Base-by-base conservation (phyloP, 2,329 filamentous ascomycete species). In the Cyphellophora attinorum region DNA sequence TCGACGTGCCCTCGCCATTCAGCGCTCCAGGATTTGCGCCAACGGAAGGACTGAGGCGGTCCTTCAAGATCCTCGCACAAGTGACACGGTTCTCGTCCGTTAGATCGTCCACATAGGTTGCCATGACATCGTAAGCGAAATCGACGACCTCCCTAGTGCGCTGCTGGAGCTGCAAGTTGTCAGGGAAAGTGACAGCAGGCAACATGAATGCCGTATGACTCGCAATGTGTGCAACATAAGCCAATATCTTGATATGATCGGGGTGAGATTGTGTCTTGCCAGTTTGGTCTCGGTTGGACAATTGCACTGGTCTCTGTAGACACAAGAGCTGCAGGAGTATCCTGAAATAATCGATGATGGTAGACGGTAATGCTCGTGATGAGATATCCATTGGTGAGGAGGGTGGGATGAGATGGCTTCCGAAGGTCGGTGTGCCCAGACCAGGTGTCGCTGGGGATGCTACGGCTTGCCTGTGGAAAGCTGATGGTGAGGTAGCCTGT, bases 71-170 rank as follows among this genome's bases (percentile, higher is more conserved):
- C 13, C 59, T 57, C 10, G 52, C 53, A 35, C 61, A 63, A 33
- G 63, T 56, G 11, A 58, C 48, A 10, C 61, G 59, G 15, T 55
- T 51, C 32, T 67, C 62, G 25, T 66, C 60, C 11, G 60, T 55
- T 34, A 66, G 56, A 11, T 55, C 53, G 37, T 68, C 64, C 18
- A 62, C 53, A 3, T 67, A 50, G 8, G 58, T 57, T 6, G 61
- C 57, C 8, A 62, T 61, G 11, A 65, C 59, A 38, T 67, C 64
- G 11, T 65, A 49, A 10, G 61, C 56, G 27, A 64, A 57, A 5
- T 37, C 40, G 11, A 38, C 29, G 15, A 50, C 31, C 5, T 40
- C 37, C 23, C 37, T 42, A 6, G 37, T 38, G 23, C 30, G 33
- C 13, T 34, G 23, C 17, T 43, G 43, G 3, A 19, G 13, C 6